A percentile compares a stretch with the other conserved stretches of the same genome.
Evolutionary conservation across 352 stramenopile genomes (phyloP).

Genomic region (Pythium apleroticum): DNA sequence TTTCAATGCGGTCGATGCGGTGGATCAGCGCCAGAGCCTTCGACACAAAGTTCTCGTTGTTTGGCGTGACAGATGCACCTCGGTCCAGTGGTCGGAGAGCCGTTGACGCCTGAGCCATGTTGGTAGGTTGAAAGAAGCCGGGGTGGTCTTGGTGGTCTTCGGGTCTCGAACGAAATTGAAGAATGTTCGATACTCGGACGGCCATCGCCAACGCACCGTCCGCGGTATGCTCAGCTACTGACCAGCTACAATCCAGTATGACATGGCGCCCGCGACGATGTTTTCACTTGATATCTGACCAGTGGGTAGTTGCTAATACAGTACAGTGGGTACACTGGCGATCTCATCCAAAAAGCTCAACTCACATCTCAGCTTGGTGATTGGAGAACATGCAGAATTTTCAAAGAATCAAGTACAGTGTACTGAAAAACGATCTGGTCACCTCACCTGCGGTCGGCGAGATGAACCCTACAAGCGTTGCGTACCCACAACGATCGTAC

Average conservation of each 20-base stretch:
- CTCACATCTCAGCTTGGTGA: constrained; percentile 2
- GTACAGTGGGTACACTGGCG: background rate
- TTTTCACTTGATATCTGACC: background rate
- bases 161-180: background rate
- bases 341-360: background rate
- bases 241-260: background rate
- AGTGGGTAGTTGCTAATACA: background rate
- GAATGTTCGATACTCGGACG: background rate
- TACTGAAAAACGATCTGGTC: too few species aligned
- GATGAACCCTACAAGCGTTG: too few species aligned
- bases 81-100: background rate
- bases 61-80: background rate
- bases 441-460: too few species aligned
- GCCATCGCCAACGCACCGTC: background rate
- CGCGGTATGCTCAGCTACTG: background rate
- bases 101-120: background rate
- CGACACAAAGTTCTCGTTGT: background rate
- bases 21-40: background rate
- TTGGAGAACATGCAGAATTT: background rate
- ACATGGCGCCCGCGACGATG: background rate
- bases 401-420: background rate
- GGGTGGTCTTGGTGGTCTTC: background rate
- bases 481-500: too few species aligned
- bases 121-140: background rate
- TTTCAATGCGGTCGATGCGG: constrained; percentile 1